Evolutionary conservation across 176 grass and related monocot genomes (phyloP).

Genomic region (Rhynchospora breviuscula): DNA sequence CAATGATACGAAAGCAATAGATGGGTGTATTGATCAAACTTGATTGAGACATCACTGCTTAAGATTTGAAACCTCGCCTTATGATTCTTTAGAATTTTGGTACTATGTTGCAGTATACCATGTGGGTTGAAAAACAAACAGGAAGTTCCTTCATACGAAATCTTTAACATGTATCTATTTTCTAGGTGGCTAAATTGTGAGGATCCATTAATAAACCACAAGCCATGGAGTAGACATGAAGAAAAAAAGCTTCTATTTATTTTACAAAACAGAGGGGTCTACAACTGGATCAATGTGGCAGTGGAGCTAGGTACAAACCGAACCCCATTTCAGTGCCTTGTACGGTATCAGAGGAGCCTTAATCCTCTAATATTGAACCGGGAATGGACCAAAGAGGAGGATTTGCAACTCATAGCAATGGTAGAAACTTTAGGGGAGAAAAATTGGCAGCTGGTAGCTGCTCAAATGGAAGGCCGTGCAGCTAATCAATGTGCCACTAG

Average conservation of each 20-base stretch:
- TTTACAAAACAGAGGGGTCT: slow-evolving; percentile 73
- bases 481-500: slow-evolving; percentile 86
- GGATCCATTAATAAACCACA: slow-evolving; percentile 71
- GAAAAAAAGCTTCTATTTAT: slow-evolving; percentile 80
- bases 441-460: slow-evolving; percentile 88
- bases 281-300: slow-evolving; percentile 86
- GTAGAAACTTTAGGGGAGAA: slow-evolving; percentile 61
- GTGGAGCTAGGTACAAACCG: slow-evolving; percentile 54
- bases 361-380: slow-evolving; percentile 92
- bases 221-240: slow-evolving; percentile 62
- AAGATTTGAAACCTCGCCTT: background rate
- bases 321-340: slow-evolving; percentile 89
- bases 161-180: background rate
- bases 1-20: background rate
- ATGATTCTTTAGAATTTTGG: background rate
- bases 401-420: slow-evolving; percentile 52
- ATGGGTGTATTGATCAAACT: background rate
- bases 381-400: slow-evolving; percentile 82
- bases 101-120: slow-evolving; percentile 6
- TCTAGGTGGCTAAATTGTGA: slow-evolving; percentile 87
- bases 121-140: slow-evolving; percentile 10
- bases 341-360: slow-evolving; percentile 88
- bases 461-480: slow-evolving; percentile 53
- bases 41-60: background rate
- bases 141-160: background rate